Percentiles rank a stretch among this genome's conserved stretches.
These are phyloP conservation scores for Grigorovia jiainica DNA, from an alignment of 805 yeast species.

Conservation along the genomic window DNA sequence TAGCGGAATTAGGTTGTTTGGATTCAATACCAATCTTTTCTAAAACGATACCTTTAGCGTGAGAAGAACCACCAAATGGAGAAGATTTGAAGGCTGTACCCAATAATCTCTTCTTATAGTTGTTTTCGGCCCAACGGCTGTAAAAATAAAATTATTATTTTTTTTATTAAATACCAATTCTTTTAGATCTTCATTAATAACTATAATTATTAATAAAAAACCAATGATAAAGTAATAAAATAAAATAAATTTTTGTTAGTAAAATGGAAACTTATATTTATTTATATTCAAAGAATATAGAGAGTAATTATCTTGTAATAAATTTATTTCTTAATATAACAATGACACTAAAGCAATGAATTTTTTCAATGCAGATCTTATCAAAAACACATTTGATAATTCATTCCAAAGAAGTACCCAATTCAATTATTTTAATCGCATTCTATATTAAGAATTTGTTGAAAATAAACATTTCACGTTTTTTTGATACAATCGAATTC, in stretches of 20 bases:
- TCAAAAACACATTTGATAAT: too few species aligned
- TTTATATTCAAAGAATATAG: too few species aligned
- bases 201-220: neutral
- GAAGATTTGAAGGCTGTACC: conserved; percentile 99
- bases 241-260: neutral
- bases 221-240: neutral
- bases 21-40: conserved; percentile 99
- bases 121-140: conserved; percentile 96
- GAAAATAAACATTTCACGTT: too few species aligned
- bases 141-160: neutral
- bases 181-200: neutral
- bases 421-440: too few species aligned
- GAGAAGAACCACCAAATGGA: conserved; percentile 99
- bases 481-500: too few species aligned
- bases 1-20: conserved; percentile 99
- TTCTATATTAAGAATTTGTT: too few species aligned
- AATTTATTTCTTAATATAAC: too few species aligned
- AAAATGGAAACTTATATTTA: neutral
- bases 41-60: conserved; percentile 99
- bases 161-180: neutral
- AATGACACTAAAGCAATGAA: too few species aligned
- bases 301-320: too few species aligned
- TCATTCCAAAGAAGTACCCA: too few species aligned
- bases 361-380: too few species aligned
- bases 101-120: conserved; percentile 96